phyloP scores from a whole-genome alignment of 2,329 filamentous ascomycete species.

The Camillea tinctor region DNA sequence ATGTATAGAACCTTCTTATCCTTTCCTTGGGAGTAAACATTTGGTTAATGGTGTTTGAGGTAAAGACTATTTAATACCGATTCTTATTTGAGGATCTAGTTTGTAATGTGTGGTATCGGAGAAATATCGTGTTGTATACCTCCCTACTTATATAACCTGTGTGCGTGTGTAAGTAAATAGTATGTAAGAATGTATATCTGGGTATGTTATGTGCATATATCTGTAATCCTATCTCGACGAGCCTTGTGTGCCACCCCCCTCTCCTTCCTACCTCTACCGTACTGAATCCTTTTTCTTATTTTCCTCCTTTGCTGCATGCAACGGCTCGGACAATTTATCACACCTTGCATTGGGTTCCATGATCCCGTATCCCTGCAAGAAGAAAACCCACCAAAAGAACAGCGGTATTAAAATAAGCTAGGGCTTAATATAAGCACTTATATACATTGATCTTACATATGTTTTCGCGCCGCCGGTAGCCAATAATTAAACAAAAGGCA shows the following conservation, averaged over 20 bases:
- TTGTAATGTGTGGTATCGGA: too few relatives aligned
- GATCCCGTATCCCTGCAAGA: not conserved
- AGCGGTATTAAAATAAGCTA: not conserved
- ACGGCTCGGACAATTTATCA: conserved; percentile 23
- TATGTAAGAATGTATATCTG: not conserved
- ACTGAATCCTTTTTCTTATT: conserved; percentile 12
- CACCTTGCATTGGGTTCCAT: not conserved
- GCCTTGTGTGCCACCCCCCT: not conserved
- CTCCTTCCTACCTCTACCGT: conserved; percentile 12
- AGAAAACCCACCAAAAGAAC: not conserved
- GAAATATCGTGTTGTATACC: too few relatives aligned
- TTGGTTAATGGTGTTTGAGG: too few relatives aligned
- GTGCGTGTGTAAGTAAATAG: too few relatives aligned
- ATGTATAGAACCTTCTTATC: too few relatives aligned
- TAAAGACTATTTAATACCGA: too few relatives aligned
- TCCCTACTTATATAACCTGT: too few relatives aligned
- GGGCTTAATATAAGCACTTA: not conserved
- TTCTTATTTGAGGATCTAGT: too few relatives aligned
- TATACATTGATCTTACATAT: not conserved
- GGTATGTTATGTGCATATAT: not conserved
- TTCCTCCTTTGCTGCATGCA: conserved; percentile 12
- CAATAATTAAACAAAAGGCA: not conserved
- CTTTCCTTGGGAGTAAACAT: too few relatives aligned
- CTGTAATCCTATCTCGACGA: not conserved
- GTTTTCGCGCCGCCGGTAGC: not conserved